Conservation (phyloP, 768 basidiomycete genomes). For the Trametes villosa region DNA sequence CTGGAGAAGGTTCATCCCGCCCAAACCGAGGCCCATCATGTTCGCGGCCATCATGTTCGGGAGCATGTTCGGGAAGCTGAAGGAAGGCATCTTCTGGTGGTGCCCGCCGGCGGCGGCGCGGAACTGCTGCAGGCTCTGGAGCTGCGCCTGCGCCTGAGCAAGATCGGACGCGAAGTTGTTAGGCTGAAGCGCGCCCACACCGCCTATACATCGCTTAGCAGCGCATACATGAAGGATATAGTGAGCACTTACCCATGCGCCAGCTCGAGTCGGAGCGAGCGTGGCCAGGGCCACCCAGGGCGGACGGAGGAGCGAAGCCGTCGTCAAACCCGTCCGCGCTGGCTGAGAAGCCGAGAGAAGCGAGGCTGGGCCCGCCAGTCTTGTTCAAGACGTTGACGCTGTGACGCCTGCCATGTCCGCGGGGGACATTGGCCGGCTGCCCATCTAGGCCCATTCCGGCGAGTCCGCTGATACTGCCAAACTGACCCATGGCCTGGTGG, state of each 20-base stretch:
- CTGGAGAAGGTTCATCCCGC: slow-evolving; percentile 83
- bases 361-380: slow-evolving; percentile 47
- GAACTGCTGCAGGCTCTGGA: slow-evolving; percentile 96
- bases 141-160: slow-evolving; percentile 95
- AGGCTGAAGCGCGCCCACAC: slow-evolving; percentile 63
- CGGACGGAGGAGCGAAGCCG: slow-evolving; percentile 65
- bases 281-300: slow-evolving; percentile 67
- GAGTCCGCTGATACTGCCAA: slow-evolving; percentile 56
- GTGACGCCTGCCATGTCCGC: slow-evolving; percentile 87
- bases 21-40: slow-evolving; percentile 89
- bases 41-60: slow-evolving; percentile 98
- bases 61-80: slow-evolving; percentile 97
- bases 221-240: slow-evolving; percentile 8
- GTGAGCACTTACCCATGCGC: slow-evolving; percentile 75
- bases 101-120: slow-evolving; percentile 93
- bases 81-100: slow-evolving; percentile 96
- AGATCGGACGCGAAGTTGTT: slow-evolving; percentile 80
- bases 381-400: slow-evolving; percentile 93
- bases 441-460: slow-evolving; percentile 61
- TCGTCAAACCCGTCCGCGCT: slow-evolving; percentile 79
- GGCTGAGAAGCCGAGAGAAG: slow-evolving; percentile 53
- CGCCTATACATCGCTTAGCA: slow-evolving; percentile 51
- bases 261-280: slow-evolving; percentile 84
- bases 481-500: slow-evolving; percentile 69
- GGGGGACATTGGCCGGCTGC: slow-evolving; percentile 67